Percentiles rank a stretch among this genome's conserved stretches.
Evolutionary conservation across 2,329 filamentous ascomycete genomes (phyloP).

Genomic region (Phyllosticta ampelicida): DNA sequence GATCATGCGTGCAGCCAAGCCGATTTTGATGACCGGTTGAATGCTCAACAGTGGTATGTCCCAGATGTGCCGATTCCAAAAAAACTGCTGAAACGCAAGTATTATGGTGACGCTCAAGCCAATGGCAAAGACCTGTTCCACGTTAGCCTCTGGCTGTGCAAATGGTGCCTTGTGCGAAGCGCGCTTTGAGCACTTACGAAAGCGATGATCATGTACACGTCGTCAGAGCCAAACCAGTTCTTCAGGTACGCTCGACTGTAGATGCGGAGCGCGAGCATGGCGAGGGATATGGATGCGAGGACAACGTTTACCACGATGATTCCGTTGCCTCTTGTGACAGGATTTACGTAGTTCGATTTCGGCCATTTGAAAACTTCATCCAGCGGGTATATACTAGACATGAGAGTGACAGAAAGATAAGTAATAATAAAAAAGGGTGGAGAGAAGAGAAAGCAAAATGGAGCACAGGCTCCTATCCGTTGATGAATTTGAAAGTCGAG

Average conservation of each 20-base stretch:
- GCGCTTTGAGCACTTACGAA: conserved; percentile 19
- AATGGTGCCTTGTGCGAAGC: background rate
- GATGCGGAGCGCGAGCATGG: conserved; percentile 27
- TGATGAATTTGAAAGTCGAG: background rate
- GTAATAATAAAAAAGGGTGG: background rate
- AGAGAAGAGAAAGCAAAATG: background rate
- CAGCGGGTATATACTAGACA: background rate
- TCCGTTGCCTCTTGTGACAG: conserved; percentile 28
- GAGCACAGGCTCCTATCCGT: background rate
- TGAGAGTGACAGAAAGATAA: background rate
- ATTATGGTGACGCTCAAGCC: conserved; percentile 30
- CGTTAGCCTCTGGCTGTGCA: background rate
- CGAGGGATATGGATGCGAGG: conserved; percentile 26
- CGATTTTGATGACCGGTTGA: conserved; percentile 22
- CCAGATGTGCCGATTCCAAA: conserved; percentile 35
- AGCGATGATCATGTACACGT: conserved; percentile 31
- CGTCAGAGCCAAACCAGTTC: conserved; percentile 34
- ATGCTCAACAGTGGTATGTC: conserved; percentile 23
- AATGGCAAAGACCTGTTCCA: conserved; percentile 26
- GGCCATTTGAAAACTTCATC: conserved; percentile 24
- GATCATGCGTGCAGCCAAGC: conserved; percentile 32
- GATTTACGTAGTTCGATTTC: conserved; percentile 32
- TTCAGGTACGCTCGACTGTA: conserved; percentile 32
- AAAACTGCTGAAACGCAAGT: conserved; percentile 31
- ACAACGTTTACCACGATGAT: conserved; percentile 30